Evolutionary conservation across 371 early-diverging fungal species (phyloP), one percentile per base, ranked within the genome.

Genomic region (Syncephalastrum contaminatum): DNA sequence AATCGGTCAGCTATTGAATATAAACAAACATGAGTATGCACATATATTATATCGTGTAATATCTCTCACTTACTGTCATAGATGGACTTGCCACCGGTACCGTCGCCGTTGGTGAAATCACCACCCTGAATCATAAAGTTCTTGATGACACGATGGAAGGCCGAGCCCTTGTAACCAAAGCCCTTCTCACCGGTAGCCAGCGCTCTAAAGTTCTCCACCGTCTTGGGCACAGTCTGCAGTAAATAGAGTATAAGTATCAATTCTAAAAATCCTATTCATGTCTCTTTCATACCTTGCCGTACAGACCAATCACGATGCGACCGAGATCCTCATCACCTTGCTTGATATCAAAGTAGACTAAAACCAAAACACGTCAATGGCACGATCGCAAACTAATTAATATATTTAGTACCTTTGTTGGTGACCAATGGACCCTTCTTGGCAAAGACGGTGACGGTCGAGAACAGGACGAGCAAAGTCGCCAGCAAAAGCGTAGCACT

Each of bases 61-160:
- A 52, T 45, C 12, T 20, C 15, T 5, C 14, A 51, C 59, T 58
- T 53, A 58, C 54, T 51, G n/a, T 48, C 98, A 72, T 96, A 98
- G 71, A 98, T 96, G 30, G 94, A 92, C 67, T 92, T 90, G 50
- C 98, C 96, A 62, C 99, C 99, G 51, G 95, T 95, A 54, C 97
- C 97, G 70, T 97, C 86, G 58, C 77, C 73, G 10, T 75, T 75
- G 53, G 90, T 90, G 50, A 91, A 89, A 59, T 93, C 91, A 64
- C 92, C 92, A 66, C 91, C 82, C 62, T 81, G 93, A 63, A 92
- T 89, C 92, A 92, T 93, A 63, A 93, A 94, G 27, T 88, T 70
- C 75, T 89, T 82, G 80, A 93, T 93, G 41, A 94, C 93, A 60
- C 96, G 87, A 74, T 96, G 96, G 89, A 96, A 96, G 36, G 61